phyloP scores from a whole-genome alignment of 2,329 filamentous ascomycete species.

The Ophiostoma triangulosporum region DNA sequence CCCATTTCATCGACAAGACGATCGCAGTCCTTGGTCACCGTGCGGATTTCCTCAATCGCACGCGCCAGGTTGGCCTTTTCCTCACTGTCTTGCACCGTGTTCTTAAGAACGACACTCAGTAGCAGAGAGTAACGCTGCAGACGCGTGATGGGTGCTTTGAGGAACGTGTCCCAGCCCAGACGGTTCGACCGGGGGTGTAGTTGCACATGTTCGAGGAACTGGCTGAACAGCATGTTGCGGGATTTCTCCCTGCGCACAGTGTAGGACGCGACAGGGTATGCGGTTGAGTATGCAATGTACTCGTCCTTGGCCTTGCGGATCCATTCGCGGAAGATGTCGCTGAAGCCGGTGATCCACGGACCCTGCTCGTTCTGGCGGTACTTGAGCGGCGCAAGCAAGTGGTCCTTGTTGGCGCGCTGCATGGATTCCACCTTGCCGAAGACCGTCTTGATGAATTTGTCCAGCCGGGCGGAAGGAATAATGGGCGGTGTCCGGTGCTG shows the following conservation, averaged over 20 bases:
- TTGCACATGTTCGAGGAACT: slow-evolving; percentile 72
- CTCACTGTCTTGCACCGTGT: slow-evolving; percentile 70
- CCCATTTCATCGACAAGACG: slow-evolving; percentile 82
- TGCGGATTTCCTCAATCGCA: slow-evolving; percentile 83
- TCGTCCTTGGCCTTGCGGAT: slow-evolving; percentile 81
- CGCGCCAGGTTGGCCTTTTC: slow-evolving; percentile 74
- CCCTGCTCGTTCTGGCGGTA: slow-evolving; percentile 96
- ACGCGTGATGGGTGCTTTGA: slow-evolving; percentile 86
- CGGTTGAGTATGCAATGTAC: slow-evolving; percentile 84
- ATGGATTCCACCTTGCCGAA: slow-evolving; percentile 87
- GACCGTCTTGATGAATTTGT: slow-evolving; percentile 69
- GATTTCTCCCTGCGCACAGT: slow-evolving; percentile 73
- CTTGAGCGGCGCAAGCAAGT: slow-evolving; percentile 83
- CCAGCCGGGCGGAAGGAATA: slow-evolving; percentile 62
- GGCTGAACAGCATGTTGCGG: slow-evolving; percentile 71
- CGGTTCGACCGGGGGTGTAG: slow-evolving; percentile 67
- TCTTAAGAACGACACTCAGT: slow-evolving; percentile 69
- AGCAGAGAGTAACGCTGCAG: slow-evolving; percentile 83
- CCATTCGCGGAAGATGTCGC: slow-evolving; percentile 96
- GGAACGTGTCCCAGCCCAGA: slow-evolving; percentile 84
- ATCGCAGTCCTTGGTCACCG: slow-evolving; percentile 82
- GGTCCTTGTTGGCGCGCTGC: slow-evolving; percentile 82
- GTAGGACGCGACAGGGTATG: slow-evolving; percentile 73
- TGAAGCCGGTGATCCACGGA: slow-evolving; percentile 86
- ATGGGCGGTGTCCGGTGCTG: slow-evolving; percentile 61